Conservation (phyloP, 2,329 filamentous ascomycete genomes). For the Fusarium denticulatum region DNA sequence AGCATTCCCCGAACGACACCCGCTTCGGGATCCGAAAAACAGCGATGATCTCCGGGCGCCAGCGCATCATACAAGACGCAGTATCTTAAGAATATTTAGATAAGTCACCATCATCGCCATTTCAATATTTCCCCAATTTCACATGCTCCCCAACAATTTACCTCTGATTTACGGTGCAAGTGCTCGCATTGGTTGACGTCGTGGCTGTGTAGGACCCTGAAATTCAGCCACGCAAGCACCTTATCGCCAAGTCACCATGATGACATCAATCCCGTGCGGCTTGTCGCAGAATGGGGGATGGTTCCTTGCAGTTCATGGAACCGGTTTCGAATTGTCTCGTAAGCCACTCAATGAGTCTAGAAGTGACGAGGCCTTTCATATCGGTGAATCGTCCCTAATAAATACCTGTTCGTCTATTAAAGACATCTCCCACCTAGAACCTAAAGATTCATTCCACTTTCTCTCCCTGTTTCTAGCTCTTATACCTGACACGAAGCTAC, state of each 20-base stretch:
- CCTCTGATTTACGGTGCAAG: background rate
- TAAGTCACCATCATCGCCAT: background rate
- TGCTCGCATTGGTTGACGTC: conserved; percentile 1
- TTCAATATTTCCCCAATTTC: background rate
- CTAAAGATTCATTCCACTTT: background rate
- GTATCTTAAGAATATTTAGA: background rate
- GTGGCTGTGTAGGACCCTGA: conserved; percentile 38
- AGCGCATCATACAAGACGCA: background rate
- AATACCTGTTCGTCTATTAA: conserved; percentile 16
- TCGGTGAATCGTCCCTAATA: background rate
- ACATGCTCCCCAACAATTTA: conserved; percentile 6
- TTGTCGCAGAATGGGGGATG: conserved; percentile 17
- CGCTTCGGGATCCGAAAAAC: conserved; percentile 25
- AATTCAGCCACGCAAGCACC: conserved; percentile 32
- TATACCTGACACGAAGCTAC: conserved; percentile 23
- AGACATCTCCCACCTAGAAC: background rate
- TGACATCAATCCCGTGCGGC: conserved; percentile 37
- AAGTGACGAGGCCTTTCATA: conserved; percentile 38
- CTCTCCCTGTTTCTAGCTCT: conserved; percentile 2
- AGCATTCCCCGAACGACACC: conserved; percentile 7
- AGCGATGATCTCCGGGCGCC: background rate
- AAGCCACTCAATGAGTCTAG: conserved; percentile 13
- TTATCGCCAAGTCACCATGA: conserved; percentile 35
- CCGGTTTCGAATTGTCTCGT: conserved; percentile 30
- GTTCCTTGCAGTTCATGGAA: conserved; percentile 21